phyloP scores from a whole-genome alignment of 306 rosid genomes.

The Abrus precatorius region DNA sequence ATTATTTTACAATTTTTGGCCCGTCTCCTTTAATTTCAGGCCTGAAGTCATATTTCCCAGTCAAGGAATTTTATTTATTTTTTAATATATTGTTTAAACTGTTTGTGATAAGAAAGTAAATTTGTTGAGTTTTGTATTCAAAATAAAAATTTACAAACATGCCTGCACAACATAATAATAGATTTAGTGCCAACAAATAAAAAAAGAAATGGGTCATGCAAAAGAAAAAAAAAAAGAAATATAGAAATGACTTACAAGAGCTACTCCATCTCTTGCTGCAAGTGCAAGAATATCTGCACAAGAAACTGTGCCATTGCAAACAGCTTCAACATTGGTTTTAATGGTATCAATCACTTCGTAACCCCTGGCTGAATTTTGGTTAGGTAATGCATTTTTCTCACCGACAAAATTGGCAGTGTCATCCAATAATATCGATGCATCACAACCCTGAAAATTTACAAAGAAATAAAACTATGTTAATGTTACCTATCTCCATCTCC shows the following conservation, averaged over 20 bases:
- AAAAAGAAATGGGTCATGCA: background rate
- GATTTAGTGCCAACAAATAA: background rate
- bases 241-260: slow-evolving; percentile 49
- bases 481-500: background rate
- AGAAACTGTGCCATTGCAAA: slow-evolving; percentile 74
- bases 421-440: slow-evolving; percentile 73
- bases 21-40: background rate
- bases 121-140: too few relatives aligned
- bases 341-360: slow-evolving; percentile 79
- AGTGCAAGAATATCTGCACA: slow-evolving; percentile 92
- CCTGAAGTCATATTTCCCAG: too few relatives aligned
- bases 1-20: background rate
- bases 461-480: slow-evolving; percentile 6
- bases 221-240: too few relatives aligned
- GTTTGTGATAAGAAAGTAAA: too few relatives aligned
- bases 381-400: slow-evolving; percentile 76
- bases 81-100: too few relatives aligned
- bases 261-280: slow-evolving; percentile 75
- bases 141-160: too few relatives aligned
- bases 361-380: slow-evolving; percentile 69
- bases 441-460: slow-evolving; percentile 68
- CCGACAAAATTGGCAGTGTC: slow-evolving; percentile 69
- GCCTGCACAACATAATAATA: too few relatives aligned
- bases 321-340: slow-evolving; percentile 72
- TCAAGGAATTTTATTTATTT: too few relatives aligned